phyloP scores from a whole-genome alignment of 2,329 filamentous ascomycete species.

The Davidsoniella virescens region DNA sequence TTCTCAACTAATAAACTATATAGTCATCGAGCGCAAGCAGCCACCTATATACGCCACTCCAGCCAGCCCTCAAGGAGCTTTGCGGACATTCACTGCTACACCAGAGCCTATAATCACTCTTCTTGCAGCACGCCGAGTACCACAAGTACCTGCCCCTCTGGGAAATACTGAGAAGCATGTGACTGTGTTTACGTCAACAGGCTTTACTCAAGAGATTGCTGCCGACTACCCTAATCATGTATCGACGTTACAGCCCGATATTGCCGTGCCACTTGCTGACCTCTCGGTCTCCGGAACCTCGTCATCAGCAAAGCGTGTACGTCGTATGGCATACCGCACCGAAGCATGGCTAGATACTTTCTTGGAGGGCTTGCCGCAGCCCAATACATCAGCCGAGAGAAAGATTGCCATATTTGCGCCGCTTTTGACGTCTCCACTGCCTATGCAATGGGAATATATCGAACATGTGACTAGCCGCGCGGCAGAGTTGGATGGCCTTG shows the following conservation, averaged over 20 bases:
- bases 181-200: constrained; percentile 70
- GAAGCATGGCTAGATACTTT: constrained; percentile 65
- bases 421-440: constrained; percentile 57
- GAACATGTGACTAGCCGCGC: constrained; percentile 49
- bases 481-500: constrained; percentile 47
- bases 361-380: constrained; percentile 25
- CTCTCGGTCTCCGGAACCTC: constrained; percentile 39
- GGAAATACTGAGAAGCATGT: constrained; percentile 56
- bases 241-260: constrained; percentile 55
- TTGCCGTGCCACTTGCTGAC: constrained; percentile 66
- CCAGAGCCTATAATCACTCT: constrained; percentile 50
- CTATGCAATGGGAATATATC: constrained; percentile 67
- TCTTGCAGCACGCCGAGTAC: constrained; percentile 60
- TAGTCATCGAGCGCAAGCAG: constrained; percentile 38
- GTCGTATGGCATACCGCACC: constrained; percentile 74
- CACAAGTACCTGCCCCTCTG: constrained; percentile 54
- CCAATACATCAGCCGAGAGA: constrained; percentile 14
- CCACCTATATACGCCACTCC: constrained; percentile 33
- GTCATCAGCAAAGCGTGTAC: constrained; percentile 45
- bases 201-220: constrained; percentile 56
- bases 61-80: constrained; percentile 30
- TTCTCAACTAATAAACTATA: not conserved
- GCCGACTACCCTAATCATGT: constrained; percentile 53
- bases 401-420: constrained; percentile 41
- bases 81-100: constrained; percentile 65